Conservation (phyloP, 768 basidiomycete species). For the Coprinopsis sp. region DNA sequence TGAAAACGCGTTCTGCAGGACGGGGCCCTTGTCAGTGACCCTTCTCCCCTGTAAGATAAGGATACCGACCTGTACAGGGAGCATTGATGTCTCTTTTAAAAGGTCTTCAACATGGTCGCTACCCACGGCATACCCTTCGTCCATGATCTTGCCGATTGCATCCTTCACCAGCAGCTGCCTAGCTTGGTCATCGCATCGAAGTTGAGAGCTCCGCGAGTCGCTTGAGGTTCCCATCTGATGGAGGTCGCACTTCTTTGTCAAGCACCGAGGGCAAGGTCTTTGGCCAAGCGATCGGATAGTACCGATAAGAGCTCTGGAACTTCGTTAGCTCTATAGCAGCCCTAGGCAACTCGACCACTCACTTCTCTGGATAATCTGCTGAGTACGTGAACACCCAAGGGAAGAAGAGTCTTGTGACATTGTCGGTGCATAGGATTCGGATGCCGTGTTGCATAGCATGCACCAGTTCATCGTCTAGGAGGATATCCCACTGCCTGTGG, state of each 20-base stretch:
- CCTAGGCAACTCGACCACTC: background rate
- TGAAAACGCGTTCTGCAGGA: background rate
- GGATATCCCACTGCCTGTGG: background rate
- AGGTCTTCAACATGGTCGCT: background rate
- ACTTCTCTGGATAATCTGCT: background rate
- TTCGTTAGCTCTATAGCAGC: background rate
- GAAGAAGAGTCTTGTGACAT: constrained; percentile 37
- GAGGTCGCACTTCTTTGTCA: background rate
- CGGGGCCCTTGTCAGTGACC: background rate
- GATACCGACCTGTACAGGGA: background rate
- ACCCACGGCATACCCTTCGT: background rate
- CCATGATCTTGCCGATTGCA: background rate
- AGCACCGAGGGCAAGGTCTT: background rate
- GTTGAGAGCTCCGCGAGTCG: background rate
- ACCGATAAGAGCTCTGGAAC: background rate
- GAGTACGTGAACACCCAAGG: background rate
- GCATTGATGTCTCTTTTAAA: no score
- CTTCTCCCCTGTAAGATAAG: background rate
- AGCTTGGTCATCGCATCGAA: background rate
- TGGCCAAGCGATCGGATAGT: background rate
- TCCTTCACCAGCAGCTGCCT: background rate
- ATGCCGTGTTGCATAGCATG: background rate
- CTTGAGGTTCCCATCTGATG: background rate
- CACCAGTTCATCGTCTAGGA: background rate
- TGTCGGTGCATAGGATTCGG: no score